phyloP scores from a whole-genome alignment of 805 yeast genomes.

The Schwanniomyces polymorphus region DNA sequence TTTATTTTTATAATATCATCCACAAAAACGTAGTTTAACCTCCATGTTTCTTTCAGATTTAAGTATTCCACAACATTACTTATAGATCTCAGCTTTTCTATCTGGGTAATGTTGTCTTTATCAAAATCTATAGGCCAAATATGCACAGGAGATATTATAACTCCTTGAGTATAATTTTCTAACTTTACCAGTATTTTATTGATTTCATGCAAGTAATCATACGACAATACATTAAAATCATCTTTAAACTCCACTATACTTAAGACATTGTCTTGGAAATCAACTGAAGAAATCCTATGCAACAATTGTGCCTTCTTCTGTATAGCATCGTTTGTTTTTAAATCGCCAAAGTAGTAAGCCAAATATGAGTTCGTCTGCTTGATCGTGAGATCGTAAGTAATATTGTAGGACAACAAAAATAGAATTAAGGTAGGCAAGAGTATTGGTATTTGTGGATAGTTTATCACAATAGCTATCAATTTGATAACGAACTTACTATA shows the following conservation, averaged over 20 bases:
- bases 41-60: conserved; percentile 23
- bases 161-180: background rate
- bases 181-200: conserved; percentile 6
- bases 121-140: conserved; percentile 3
- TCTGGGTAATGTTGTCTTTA: background rate
- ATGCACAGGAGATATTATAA: conserved; percentile 10
- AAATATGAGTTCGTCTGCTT: conserved; percentile 21
- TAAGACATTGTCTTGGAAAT: conserved; percentile 2
- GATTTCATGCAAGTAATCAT: conserved; percentile 10
- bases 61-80: conserved; percentile 17
- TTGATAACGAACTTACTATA: background rate
- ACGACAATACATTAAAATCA: conserved; percentile 10
- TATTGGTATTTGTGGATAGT: conserved; percentile 27
- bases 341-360: conserved; percentile 10
- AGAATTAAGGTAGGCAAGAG: conserved; percentile 29
- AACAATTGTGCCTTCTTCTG: background rate
- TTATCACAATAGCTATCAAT: conserved; percentile 11
- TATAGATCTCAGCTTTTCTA: conserved; percentile 8
- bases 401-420: conserved; percentile 34
- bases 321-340: background rate
- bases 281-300: background rate
- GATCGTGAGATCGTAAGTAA: conserved; percentile 34
- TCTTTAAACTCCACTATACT: conserved; percentile 4
- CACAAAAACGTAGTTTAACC: conserved; percentile 22
- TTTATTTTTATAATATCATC: conserved; percentile 23